Conservation (phyloP, 1,284 basidiomycete genomes). For the Rhizoctonia solani region DNA sequence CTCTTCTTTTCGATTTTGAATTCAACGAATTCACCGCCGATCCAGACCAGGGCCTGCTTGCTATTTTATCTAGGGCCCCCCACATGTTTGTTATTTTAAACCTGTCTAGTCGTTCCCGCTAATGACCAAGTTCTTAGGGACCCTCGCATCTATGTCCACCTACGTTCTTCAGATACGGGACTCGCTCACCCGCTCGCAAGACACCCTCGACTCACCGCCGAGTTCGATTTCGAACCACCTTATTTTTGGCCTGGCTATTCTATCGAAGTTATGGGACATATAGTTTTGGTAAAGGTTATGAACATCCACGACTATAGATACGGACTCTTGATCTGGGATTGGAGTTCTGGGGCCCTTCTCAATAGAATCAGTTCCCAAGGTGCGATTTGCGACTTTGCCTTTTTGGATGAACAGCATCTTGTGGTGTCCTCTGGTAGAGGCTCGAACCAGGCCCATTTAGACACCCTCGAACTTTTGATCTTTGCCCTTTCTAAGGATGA, state of each 20-base stretch:
- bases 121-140: neutral
- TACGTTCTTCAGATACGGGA: neutral
- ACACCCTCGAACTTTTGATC: neutral
- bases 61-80: neutral
- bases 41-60: neutral
- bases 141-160: neutral
- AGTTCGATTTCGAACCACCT: neutral
- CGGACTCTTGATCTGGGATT: constrained; percentile 21
- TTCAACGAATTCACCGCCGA: neutral
- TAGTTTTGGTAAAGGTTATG: neutral
- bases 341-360: neutral
- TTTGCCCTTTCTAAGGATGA: neutral
- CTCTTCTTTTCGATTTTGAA: neutral
- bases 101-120: neutral
- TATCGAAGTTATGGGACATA: neutral
- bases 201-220: neutral
- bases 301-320: neutral
- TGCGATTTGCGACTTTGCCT: neutral
- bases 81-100: neutral
- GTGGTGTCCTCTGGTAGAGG: neutral
- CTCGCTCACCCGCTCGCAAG: neutral
- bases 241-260: neutral
- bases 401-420: neutral
- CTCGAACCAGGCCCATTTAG: neutral
- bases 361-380: neutral